Evolutionary conservation across 2,329 filamentous ascomycete genomes (phyloP), one percentile per base, ranked within the genome.

Genomic region (Epichloe uncinata): DNA sequence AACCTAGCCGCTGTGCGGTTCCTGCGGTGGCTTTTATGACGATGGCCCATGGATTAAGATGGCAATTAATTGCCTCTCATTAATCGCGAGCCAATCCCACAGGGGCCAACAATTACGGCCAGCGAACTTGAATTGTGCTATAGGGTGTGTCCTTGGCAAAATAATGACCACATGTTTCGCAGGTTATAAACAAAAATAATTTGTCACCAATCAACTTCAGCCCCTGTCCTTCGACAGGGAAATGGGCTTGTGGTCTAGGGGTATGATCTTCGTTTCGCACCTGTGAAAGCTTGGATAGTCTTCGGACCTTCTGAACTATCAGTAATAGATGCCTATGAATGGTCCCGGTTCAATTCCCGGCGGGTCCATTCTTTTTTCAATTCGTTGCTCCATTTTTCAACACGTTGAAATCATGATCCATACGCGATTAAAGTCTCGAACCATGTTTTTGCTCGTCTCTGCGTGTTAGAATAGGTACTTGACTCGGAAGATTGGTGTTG

Each of bases 241-340:
- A 4, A 34, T 42, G 50, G 50, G 50, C 50, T 49, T 51, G 50
- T 51, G 50, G 50, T 51, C 50, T 51, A 51, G 50, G 50, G 50
- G 50, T 51, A 51, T 51, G 50, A 51, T 51, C 50, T 51, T 51
- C 50, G 50, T 51, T 51, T 51, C 50, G 50, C 50, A 51, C 50
- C 50, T 51, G 50, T 51, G 46, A 48, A 51, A 45, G 45, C 13
- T 44, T 8, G 33, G 36, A 42, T 33, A 18, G 42, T 45, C 42
- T 45, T 12, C 1, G 22, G 42, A 20, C 30, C 0, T 35, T 30
- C 38, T 38, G 18, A 38, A 5, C 47, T 16, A 40, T 50, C 43
- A 47, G 36, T 43, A 49, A 49, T 51, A 51, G 50, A 46, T 51
- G 50, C 50, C 3, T 51, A 51, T 51, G 50, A 51, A 51, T 51